Conservation (phyloP, 106 monocot species). For the Chionographis japonica region DNA sequence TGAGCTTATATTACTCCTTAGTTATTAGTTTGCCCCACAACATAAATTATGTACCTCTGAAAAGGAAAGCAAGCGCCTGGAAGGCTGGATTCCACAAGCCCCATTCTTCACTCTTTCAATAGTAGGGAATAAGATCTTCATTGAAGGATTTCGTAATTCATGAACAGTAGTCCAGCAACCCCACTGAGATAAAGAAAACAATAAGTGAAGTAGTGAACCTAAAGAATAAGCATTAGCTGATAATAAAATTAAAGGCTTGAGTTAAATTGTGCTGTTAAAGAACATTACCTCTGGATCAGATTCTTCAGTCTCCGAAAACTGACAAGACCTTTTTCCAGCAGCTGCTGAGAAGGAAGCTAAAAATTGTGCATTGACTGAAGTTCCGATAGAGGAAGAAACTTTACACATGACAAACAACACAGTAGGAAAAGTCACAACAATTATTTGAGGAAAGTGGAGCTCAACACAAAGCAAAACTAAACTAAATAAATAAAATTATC, state of each 20-base stretch:
- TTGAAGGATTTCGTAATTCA: slow-evolving; percentile 31
- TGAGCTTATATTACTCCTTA: too few relatives aligned
- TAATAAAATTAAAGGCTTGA: too few relatives aligned
- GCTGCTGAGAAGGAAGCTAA: slow-evolving; percentile 75
- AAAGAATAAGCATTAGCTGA: neutral
- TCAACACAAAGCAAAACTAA: neutral
- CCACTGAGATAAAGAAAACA: slow-evolving; percentile 44
- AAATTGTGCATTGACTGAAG: slow-evolving; percentile 62
- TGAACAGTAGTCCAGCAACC: slow-evolving; percentile 53
- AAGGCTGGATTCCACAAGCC: slow-evolving; percentile 30
- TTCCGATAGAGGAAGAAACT: slow-evolving; percentile 83
- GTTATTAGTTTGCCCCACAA: too few relatives aligned
- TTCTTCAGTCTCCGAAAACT: slow-evolving; percentile 67
- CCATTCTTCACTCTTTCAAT: slow-evolving; percentile 60
- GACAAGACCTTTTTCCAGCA: slow-evolving; percentile 60
- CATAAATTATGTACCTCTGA: slow-evolving; percentile 38
- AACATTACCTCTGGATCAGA: slow-evolving; percentile 79
- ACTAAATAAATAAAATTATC: neutral
- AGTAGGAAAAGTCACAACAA: neutral
- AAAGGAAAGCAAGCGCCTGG: slow-evolving; percentile 43
- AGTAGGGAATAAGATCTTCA: slow-evolving; percentile 58
- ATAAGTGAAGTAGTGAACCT: neutral
- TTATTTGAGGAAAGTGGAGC: neutral
- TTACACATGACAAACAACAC: slow-evolving; percentile 8
- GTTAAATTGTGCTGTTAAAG: too few relatives aligned